phyloP scores from a whole-genome alignment of 2,329 filamentous ascomycete species.

The Tolypocladium sp. region DNA sequence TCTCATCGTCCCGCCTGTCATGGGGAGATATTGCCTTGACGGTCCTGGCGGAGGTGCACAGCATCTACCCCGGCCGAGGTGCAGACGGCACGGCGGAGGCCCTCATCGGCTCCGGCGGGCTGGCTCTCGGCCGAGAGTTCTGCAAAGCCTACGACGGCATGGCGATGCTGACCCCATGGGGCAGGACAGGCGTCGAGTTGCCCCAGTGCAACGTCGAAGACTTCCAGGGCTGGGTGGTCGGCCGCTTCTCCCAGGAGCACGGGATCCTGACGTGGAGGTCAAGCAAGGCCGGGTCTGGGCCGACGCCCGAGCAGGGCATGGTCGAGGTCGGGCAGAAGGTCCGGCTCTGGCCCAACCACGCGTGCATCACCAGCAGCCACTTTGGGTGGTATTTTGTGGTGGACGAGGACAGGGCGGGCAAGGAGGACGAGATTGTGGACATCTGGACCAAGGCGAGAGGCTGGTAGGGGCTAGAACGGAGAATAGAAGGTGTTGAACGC shows the following conservation, averaged over 20 bases:
- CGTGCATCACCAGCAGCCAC: conserved; percentile 64
- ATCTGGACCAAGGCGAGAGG: conserved; percentile 45
- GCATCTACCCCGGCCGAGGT: conserved; percentile 54
- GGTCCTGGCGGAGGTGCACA: conserved; percentile 63
- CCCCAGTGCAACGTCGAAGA: conserved; percentile 21
- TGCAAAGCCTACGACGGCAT: conserved; percentile 64
- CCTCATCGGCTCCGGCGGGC: conserved; percentile 57
- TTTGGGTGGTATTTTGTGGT: conserved; percentile 69
- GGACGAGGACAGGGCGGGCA: conserved; percentile 46
- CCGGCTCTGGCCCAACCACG: conserved; percentile 71
- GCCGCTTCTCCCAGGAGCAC: conserved; percentile 69
- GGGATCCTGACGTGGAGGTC: conserved; percentile 54
- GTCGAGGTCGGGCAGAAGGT: conserved; percentile 54
- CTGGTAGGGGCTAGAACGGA: conserved; percentile 8
- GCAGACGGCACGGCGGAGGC: conserved; percentile 44
- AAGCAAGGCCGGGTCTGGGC: conserved; percentile 18
- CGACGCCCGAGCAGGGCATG: conserved; percentile 20
- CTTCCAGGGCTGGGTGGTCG: conserved; percentile 56
- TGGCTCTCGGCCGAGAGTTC: conserved; percentile 66
- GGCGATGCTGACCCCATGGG: conserved; percentile 59
- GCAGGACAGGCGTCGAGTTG: conserved; percentile 17
- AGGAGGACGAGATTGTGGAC: conserved; percentile 58
- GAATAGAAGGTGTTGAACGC: background rate
- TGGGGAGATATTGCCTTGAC: conserved; percentile 54
- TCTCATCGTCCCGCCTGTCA: conserved; percentile 30